Base-by-base conservation (phyloP, 2,329 filamentous ascomycete genomes). In the Xylaria sp. region DNA sequence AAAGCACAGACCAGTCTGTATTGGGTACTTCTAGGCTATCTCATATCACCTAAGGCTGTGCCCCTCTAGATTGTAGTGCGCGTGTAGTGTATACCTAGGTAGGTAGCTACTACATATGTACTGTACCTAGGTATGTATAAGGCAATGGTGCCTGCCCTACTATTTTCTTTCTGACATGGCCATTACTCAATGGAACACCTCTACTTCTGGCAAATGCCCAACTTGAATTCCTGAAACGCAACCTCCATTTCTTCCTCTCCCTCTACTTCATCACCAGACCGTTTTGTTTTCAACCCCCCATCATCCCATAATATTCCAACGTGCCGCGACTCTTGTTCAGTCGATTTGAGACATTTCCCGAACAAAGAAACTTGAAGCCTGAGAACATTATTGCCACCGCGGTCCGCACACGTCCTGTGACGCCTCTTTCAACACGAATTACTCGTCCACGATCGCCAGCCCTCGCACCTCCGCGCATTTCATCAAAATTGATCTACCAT, bases 331-430 rank as follows among this genome's bases (percentile, higher is more conserved):
- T 25, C 25, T 46, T 41, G 31, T 49, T 13, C 18, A 48, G 31
- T 31, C 51, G 25, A 57, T 55, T 60, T 60, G 25, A 39, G 54
- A 60, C 25, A 10, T 8, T 13, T 48, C 43, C 25, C 4, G 59
- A 62, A 68, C 66, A 71, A 71, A 68, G 68, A 64, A 60, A n/a
- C 20, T 43, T 3, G 2, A 25, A 43, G 51, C 2, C 33, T 54
- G 39, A 61, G 20, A 54, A 55, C n/a, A 13, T 57, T n/a, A 46
- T 69, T 41, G 58, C 57, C 57, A 59, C 62, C 15, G 39, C 57
- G 3, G 28, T 5, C 65, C 62, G 49, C 62, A 43, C 61, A 52
- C 65, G 61, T 65, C 55, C 31, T 55, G 15, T 28, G 28, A 25
- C 28, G 39, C 13, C 28, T 48, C 58, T 43, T 57, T 13, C 36